phyloP scores from a whole-genome alignment of 2,329 filamentous ascomycete genomes.

The Epichloe sibirici region DNA sequence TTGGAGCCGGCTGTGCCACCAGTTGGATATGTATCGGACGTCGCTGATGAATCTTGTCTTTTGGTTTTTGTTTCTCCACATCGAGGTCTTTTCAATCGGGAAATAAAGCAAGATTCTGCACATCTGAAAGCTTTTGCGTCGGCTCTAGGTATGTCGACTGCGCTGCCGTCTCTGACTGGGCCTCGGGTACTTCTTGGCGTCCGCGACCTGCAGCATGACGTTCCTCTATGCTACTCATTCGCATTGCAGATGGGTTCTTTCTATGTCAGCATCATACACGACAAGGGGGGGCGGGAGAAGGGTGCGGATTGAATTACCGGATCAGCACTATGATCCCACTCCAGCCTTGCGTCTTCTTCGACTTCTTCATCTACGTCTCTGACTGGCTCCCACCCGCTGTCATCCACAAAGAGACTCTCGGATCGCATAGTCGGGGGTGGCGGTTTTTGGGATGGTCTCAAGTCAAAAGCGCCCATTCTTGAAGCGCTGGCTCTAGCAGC shows the following conservation, averaged over 20 bases:
- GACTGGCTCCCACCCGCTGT: constrained; percentile 65
- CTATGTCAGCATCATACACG: constrained; percentile 16
- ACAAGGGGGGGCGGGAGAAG: neutral
- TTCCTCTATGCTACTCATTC: constrained; percentile 27
- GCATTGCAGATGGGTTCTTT: constrained; percentile 32
- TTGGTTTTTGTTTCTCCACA: neutral
- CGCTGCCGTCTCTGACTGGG: constrained; percentile 9
- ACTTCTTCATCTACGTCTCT: constrained; percentile 47
- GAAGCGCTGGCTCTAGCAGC: constrained; percentile 23
- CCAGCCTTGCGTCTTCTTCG: constrained; percentile 54
- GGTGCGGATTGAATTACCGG: constrained; percentile 33
- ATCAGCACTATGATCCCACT: constrained; percentile 61
- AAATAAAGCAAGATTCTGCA: constrained; percentile 35
- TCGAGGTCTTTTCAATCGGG: constrained; percentile 17
- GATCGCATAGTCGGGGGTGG: constrained; percentile 47
- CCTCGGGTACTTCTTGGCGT: constrained; percentile 10
- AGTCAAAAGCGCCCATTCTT: constrained; percentile 27
- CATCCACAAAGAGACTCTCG: constrained; percentile 64
- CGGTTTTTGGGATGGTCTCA: constrained; percentile 41
- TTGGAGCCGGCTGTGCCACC: constrained; percentile 84
- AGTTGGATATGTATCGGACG: constrained; percentile 56
- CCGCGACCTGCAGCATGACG: constrained; percentile 11
- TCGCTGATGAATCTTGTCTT: neutral
- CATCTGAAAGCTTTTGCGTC: constrained; percentile 62
- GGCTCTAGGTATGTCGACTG: constrained; percentile 42